phyloP scores from a whole-genome alignment of 2,329 filamentous ascomycete genomes.

The Aspergillus arachidicola region DNA sequence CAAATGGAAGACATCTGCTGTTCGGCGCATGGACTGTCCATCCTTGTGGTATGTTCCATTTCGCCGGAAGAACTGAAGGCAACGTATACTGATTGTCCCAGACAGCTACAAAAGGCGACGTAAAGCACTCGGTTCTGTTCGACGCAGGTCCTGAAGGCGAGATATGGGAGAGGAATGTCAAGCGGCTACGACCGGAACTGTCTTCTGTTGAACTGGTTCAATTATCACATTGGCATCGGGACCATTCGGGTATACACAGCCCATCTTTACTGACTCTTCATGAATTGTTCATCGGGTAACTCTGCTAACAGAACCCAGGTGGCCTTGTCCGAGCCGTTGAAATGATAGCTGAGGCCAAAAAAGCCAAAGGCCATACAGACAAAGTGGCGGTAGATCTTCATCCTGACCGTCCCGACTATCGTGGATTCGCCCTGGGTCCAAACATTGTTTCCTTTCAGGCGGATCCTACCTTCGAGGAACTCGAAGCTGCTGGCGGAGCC shows the following conservation, averaged over 20 bases:
- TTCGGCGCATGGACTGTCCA: slow-evolving; percentile 57
- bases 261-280: background rate
- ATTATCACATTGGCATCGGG: slow-evolving; percentile 58
- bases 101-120: slow-evolving; percentile 51
- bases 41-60: slow-evolving; percentile 49
- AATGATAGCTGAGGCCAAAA: slow-evolving; percentile 50
- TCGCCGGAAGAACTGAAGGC: background rate
- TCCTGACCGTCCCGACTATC: slow-evolving; percentile 54
- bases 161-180: slow-evolving; percentile 54
- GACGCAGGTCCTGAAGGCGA: slow-evolving; percentile 58
- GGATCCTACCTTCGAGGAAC: slow-evolving; percentile 55
- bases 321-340: slow-evolving; percentile 54
- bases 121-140: slow-evolving; percentile 54
- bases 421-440: slow-evolving; percentile 48
- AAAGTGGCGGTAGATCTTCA: slow-evolving; percentile 54
- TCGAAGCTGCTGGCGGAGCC: slow-evolving; percentile 46
- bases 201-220: slow-evolving; percentile 51
- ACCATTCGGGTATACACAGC: slow-evolving; percentile 53
- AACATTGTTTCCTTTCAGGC: slow-evolving; percentile 54
- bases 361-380: slow-evolving; percentile 20
- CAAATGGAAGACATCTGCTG: slow-evolving; percentile 56
- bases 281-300: background rate
- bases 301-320: slow-evolving; percentile 30
- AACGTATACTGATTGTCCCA: slow-evolving; percentile 18
- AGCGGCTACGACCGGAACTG: slow-evolving; percentile 47